phyloP scores from a whole-genome alignment of 1,284 basidiomycete species.

The Flammula alnicola region DNA sequence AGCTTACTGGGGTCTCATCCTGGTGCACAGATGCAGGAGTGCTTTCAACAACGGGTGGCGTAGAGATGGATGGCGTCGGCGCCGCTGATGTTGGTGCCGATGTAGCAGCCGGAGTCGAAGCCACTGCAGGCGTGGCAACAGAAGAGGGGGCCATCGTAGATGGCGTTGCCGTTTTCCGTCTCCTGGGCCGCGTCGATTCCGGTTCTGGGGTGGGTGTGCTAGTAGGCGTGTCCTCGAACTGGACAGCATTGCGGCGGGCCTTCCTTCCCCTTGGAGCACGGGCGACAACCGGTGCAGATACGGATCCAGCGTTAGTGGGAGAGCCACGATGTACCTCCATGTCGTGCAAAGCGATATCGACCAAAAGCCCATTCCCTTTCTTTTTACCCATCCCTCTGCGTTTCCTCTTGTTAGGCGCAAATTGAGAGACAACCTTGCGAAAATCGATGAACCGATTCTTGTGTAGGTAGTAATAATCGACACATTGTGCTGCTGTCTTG shows the following conservation, averaged over 20 bases:
- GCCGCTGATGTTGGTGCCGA: slow-evolving; percentile 4
- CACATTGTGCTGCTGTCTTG: slow-evolving; percentile 90
- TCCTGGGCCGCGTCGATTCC: slow-evolving; percentile 38
- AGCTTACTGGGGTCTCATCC: slow-evolving; percentile 37
- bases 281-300: slow-evolving; percentile 30
- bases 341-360: slow-evolving; percentile 80
- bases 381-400: slow-evolving; percentile 66
- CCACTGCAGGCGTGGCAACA: slow-evolving; percentile 34
- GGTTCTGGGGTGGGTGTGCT: slow-evolving; percentile 72
- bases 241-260: slow-evolving; percentile 37
- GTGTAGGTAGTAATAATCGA: slow-evolving; percentile 93
- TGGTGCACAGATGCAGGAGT: slow-evolving; percentile 36
- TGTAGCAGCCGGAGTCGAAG: slow-evolving; percentile 37
- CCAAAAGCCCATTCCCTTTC: slow-evolving; percentile 76
- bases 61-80: slow-evolving; percentile 1
- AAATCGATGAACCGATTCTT: slow-evolving; percentile 91
- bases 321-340: slow-evolving; percentile 60
- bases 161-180: slow-evolving; percentile 41
- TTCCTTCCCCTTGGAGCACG: slow-evolving; percentile 37
- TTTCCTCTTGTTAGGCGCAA: slow-evolving; percentile 67
- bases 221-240: slow-evolving; percentile 52
- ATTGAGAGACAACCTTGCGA: slow-evolving; percentile 70
- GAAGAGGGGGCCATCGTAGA: slow-evolving; percentile 23
- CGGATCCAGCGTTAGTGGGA: slow-evolving; percentile 32
- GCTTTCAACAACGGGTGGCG: slow-evolving; percentile 10